These are phyloP conservation scores for Leptomonas pyrrhocoris DNA, from an alignment of 208 protist genomes.

Conservation along the genomic window DNA sequence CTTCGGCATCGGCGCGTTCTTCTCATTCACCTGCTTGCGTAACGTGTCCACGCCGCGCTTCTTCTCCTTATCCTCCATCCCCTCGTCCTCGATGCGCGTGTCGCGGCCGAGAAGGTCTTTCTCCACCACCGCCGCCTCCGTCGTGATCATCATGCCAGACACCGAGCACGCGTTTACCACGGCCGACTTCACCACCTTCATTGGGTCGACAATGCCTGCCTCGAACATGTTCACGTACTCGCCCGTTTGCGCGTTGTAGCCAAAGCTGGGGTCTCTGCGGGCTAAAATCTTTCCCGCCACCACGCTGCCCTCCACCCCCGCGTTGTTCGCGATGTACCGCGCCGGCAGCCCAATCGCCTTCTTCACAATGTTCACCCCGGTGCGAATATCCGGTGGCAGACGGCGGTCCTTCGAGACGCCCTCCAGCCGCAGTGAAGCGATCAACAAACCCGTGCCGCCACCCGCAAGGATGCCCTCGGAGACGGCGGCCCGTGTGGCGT, in stretches of 20 bases:
- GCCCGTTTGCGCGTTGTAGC: constrained; percentile 96
- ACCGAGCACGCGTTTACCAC: constrained; percentile 98
- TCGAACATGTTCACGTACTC: constrained; percentile 98
- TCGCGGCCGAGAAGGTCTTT: constrained; percentile 67
- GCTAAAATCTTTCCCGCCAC: constrained; percentile 97
- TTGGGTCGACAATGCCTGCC: constrained; percentile 99
- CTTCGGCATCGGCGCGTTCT: constrained; percentile 80
- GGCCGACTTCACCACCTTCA: constrained; percentile 99
- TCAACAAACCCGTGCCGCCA: constrained; percentile 97
- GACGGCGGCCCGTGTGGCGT: constrained; percentile 98
- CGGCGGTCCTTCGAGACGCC: constrained; percentile 72
- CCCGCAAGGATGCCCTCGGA: constrained; percentile 99
- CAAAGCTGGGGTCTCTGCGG: constrained; percentile 81
- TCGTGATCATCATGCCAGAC: constrained; percentile 99
- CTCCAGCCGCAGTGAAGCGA: constrained; percentile 89
- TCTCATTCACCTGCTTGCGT: constrained; percentile 78
- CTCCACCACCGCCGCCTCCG: constrained; percentile 96
- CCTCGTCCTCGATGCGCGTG: constrained; percentile 75
- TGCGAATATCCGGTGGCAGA: constrained; percentile 72
- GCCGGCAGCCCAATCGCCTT: constrained; percentile 81
- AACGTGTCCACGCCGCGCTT: constrained; percentile 70
- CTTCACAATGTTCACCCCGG: constrained; percentile 85
- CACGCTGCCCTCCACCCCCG: constrained; percentile 97
- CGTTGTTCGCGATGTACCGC: constrained; percentile 97
- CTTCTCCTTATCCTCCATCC: constrained; percentile 85